A percentile compares a stretch with the other conserved stretches of the same genome.
Evolutionary conservation across 345 rosid genomes (phyloP).

Genomic region (Bruguiera sexangula): DNA sequence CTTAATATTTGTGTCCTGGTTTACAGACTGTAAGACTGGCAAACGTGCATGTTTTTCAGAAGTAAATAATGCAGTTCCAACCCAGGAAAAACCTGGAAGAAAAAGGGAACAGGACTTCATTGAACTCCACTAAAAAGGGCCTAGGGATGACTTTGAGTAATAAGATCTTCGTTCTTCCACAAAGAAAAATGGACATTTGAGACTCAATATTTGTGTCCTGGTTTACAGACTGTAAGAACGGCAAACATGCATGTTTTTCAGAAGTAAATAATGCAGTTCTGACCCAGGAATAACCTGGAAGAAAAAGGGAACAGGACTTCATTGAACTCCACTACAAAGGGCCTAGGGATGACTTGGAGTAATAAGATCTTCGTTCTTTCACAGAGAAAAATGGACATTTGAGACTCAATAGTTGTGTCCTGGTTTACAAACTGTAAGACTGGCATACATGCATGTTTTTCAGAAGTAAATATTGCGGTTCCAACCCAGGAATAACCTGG

Average conservation of each 20-base stretch:
- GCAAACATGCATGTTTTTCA: constrained; percentile 20
- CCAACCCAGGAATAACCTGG: constrained; percentile 16
- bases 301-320: constrained; percentile 19
- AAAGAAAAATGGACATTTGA: background rate
- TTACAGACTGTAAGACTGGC: constrained; percentile 17
- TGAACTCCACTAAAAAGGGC: constrained; percentile 31
- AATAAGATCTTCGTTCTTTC: background rate
- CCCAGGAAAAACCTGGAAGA: constrained; percentile 20
- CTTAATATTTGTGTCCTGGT: constrained; percentile 12
- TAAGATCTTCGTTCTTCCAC: too few species aligned
- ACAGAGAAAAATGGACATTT: background rate
- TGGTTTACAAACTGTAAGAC: constrained; percentile 18
- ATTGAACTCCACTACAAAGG: constrained; percentile 31
- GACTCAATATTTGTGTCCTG: constrained; percentile 15
- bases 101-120: constrained; percentile 19
- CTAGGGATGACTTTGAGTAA: constrained; percentile 9
- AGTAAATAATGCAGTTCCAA: constrained; percentile 19
- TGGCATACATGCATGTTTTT: constrained; percentile 20
- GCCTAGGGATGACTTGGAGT: constrained; percentile 11
- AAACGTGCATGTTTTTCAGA: constrained; percentile 21
- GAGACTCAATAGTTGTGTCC: constrained; percentile 12
- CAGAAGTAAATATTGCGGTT: constrained; percentile 21
- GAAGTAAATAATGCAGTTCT: constrained; percentile 21
- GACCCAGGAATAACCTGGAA: constrained; percentile 19
- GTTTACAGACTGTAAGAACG: constrained; percentile 16